Evolutionary conservation across 306 rosid genomes (phyloP).

Genomic region (Quillaja saponaria): DNA sequence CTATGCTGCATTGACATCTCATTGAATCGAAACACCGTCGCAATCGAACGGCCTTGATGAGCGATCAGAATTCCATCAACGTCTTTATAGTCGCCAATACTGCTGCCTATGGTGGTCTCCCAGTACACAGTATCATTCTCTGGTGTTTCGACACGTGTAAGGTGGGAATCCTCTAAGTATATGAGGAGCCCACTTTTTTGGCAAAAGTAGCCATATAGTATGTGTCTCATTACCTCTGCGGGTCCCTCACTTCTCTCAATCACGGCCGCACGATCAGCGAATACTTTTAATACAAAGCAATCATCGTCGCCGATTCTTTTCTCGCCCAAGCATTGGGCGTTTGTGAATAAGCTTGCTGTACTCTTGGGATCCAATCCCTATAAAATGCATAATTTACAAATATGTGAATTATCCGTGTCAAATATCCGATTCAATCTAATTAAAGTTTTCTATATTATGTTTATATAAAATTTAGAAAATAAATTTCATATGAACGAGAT

Average conservation of each 20-base stretch:
- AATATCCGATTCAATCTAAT: too few species aligned
- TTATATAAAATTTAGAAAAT: too few species aligned
- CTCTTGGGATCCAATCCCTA: slow-evolving; percentile 93
- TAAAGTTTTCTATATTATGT: too few species aligned
- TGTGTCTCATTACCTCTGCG: slow-evolving; percentile 86
- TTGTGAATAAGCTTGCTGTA: slow-evolving; percentile 81
- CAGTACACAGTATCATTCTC: slow-evolving; percentile 67
- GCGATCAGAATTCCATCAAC: slow-evolving; percentile 79
- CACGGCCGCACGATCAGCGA: slow-evolving; percentile 77
- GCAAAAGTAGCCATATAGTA: slow-evolving; percentile 84
- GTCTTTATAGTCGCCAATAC: slow-evolving; percentile 77
- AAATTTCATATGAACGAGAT: too few species aligned
- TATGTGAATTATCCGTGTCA: too few species aligned
- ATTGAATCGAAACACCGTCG: slow-evolving; percentile 79
- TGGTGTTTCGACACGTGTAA: slow-evolving; percentile 70
- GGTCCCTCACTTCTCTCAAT: slow-evolving; percentile 86
- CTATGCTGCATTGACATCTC: slow-evolving; percentile 79
- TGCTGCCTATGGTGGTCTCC: slow-evolving; percentile 97
- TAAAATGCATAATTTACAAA: too few species aligned
- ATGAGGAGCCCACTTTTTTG: slow-evolving; percentile 91
- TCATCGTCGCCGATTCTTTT: slow-evolving; percentile 70
- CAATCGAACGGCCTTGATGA: slow-evolving; percentile 86
- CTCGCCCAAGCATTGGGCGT: slow-evolving; percentile 95
- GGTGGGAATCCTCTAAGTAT: slow-evolving; percentile 90
- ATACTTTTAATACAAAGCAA: slow-evolving; percentile 82